Evolutionary conservation across 2,329 filamentous ascomycete species (phyloP).

Genomic region (Aspergillus carbonarius): DNA sequence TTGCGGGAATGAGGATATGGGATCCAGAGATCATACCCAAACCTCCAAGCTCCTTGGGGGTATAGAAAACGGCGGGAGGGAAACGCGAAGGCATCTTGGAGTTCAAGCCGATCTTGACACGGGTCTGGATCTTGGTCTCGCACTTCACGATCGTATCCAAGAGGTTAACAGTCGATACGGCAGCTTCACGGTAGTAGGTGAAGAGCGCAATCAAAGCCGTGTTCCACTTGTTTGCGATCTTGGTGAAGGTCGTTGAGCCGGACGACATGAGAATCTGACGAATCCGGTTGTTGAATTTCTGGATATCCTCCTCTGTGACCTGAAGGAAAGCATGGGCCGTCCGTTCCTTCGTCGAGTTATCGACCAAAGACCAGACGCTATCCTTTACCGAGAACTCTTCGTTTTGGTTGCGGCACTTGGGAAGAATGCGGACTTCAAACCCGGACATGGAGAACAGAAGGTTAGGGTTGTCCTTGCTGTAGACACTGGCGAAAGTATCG

Average conservation of each 20-base stretch:
- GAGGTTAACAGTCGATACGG: slow-evolving; percentile 89
- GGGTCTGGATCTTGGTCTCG: slow-evolving; percentile 98
- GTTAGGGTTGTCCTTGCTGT: slow-evolving; percentile 97
- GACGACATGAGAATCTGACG: slow-evolving; percentile 99
- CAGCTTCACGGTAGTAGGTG: slow-evolving; percentile 97
- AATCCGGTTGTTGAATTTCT: slow-evolving; percentile 99
- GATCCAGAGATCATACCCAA: slow-evolving; percentile 98
- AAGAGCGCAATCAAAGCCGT: slow-evolving; percentile 95
- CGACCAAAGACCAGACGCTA: slow-evolving; percentile 95
- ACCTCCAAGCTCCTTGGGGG: slow-evolving; percentile 94
- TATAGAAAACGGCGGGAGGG: slow-evolving; percentile 97
- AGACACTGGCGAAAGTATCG: slow-evolving; percentile 96
- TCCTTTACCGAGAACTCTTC: slow-evolving; percentile 98
- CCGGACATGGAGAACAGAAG: slow-evolving; percentile 96
- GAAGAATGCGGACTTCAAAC: slow-evolving; percentile 93
- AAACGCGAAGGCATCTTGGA: slow-evolving; percentile 99
- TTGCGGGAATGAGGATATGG: slow-evolving; percentile 94
- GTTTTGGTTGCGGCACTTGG: slow-evolving; percentile 90
- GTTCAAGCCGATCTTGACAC: slow-evolving; percentile 97
- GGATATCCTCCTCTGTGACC: slow-evolving; percentile 95
- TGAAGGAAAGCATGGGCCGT: slow-evolving; percentile 97
- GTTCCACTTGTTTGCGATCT: slow-evolving; percentile 99
- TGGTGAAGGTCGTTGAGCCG: slow-evolving; percentile 98
- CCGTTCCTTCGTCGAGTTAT: slow-evolving; percentile 94
- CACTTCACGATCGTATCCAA: slow-evolving; percentile 99